A percentile compares a stretch with the other conserved stretches of the same genome.
Evolutionary conservation across 2,329 filamentous ascomycete species (phyloP).

Genomic region (Colletotrichum cereale): DNA sequence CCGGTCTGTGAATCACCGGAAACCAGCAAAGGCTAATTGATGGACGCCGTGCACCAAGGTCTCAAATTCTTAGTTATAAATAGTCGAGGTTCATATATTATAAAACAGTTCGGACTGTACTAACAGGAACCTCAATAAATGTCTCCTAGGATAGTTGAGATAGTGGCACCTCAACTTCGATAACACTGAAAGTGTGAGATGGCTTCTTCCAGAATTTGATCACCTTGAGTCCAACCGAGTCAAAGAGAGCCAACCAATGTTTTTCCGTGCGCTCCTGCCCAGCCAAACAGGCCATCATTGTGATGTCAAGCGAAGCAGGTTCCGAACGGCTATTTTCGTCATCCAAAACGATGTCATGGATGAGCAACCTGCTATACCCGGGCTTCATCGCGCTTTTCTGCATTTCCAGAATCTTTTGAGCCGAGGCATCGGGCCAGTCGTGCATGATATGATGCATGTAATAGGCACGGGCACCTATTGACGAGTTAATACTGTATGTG

Average conservation of each 20-base stretch:
- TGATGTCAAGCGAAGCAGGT: conserved; percentile 5
- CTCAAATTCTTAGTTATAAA: background rate
- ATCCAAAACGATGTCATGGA: conserved; percentile 55
- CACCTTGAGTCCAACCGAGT: conserved; percentile 17
- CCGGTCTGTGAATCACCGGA: background rate
- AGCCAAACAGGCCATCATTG: conserved; percentile 17
- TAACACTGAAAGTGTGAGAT: conserved; percentile 5
- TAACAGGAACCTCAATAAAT: background rate
- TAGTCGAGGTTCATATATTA: no score
- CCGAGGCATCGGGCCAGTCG: conserved; percentile 64
- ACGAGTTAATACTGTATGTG: background rate
- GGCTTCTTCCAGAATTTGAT: conserved; percentile 33
- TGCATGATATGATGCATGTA: conserved; percentile 67
- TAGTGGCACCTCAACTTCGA: conserved; percentile 15
- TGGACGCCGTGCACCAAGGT: no score
- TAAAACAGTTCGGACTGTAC: background rate
- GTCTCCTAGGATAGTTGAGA: background rate
- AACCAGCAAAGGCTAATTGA: background rate
- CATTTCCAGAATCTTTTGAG: conserved; percentile 54
- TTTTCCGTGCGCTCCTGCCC: conserved; percentile 25
- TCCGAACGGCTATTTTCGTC: conserved; percentile 40
- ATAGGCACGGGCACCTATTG: conserved; percentile 58
- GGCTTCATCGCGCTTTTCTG: conserved; percentile 59
- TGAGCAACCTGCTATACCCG: conserved; percentile 52
- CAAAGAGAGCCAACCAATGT: conserved; percentile 28